phyloP scores from a whole-genome alignment of 2,329 filamentous ascomycete genomes.

The Lomentospora prolificans region DNA sequence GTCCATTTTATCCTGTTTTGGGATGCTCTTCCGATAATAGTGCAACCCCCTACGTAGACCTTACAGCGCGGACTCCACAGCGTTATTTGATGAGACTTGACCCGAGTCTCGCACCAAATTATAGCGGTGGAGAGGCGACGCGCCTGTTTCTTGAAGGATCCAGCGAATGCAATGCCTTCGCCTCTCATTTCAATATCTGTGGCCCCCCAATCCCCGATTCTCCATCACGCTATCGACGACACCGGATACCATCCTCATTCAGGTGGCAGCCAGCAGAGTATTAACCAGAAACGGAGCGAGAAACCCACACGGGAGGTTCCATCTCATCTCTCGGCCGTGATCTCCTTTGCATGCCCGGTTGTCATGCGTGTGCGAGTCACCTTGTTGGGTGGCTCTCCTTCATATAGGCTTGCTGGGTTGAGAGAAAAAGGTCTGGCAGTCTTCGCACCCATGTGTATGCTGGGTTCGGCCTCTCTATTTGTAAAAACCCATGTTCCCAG shows the following conservation, averaged over 20 bases:
- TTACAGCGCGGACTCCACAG: neutral
- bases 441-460: too few species aligned
- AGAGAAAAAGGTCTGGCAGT: too few species aligned
- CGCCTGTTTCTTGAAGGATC: neutral
- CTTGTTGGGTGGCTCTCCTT: neutral
- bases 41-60: neutral
- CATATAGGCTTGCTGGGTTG: too few species aligned
- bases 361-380: neutral
- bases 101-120: neutral
- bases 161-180: neutral
- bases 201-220: too few species aligned
- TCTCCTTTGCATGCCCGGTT: neutral
- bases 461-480: too few species aligned
- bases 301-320: neutral
- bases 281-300: neutral
- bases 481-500: too few species aligned
- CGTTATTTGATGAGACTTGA: neutral
- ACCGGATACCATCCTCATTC: too few species aligned
- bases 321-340: neutral
- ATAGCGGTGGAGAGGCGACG: neutral
- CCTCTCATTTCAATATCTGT: neutral
- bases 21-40: neutral
- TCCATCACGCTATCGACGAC: too few species aligned
- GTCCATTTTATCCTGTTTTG: neutral
- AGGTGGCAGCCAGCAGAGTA: too few species aligned